These are phyloP conservation scores for Mycena latifolia DNA, from an alignment of 768 basidiomycete species.

Conservation along the genomic window DNA sequence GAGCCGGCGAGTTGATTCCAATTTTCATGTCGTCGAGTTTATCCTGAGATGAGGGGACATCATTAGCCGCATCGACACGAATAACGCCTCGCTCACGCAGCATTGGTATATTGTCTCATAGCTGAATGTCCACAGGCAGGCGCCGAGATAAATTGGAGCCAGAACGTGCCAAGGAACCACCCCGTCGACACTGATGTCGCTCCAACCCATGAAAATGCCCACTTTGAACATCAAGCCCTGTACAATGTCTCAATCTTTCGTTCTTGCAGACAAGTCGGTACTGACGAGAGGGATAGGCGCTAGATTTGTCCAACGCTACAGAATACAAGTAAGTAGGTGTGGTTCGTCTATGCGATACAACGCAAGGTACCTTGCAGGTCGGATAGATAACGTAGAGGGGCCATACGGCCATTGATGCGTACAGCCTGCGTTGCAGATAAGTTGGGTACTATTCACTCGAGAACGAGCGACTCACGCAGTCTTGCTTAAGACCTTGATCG, in stretches of 20 bases:
- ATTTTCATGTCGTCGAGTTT: constrained; percentile 67
- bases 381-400: constrained; percentile 49
- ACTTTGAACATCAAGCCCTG: constrained; percentile 49
- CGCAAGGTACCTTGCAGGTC: constrained; percentile 44
- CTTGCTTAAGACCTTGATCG: constrained; percentile 36
- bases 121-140: constrained; percentile 46
- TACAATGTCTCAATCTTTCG: background rate
- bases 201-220: constrained; percentile 49
- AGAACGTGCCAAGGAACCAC: constrained; percentile 42
- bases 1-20: constrained; percentile 70
- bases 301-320: constrained; percentile 45
- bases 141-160: constrained; percentile 41
- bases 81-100: no score
- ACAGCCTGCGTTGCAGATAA: constrained; percentile 32
- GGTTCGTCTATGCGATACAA: no score
- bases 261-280: background rate
- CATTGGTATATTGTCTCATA: constrained; percentile 51
- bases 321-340: no score
- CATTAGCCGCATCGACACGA: no score
- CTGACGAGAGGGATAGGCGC: constrained; percentile 47
- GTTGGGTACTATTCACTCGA: background rate
- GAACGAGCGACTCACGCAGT: constrained; percentile 35
- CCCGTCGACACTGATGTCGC: constrained; percentile 40
- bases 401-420: constrained; percentile 44
- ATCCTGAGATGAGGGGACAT: constrained; percentile 59